Base-by-base conservation (phyloP, 768 basidiomycete genomes). In the Fibroporia radiculosa region DNA sequence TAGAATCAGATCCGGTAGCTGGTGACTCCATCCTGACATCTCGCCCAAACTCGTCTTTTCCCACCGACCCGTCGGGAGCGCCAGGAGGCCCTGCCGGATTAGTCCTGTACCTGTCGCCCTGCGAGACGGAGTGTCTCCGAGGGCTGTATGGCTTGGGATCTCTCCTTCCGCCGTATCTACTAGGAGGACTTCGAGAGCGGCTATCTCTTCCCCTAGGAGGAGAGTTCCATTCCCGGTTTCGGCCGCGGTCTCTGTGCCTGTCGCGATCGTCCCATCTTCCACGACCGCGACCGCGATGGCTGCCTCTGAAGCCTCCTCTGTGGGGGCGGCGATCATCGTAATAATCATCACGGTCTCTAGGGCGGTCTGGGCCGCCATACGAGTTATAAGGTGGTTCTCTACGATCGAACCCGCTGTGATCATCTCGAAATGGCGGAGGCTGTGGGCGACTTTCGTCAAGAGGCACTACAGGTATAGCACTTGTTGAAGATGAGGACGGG, bases 21-120 rank as follows among this genome's bases (percentile, higher is more conserved):
- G 48, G 74, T 68, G 84, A 79, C 32, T 66, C 63, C 27, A 74
- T 66, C 55, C 87, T 74, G 57, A 88, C 72, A 60, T 90, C 86
- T 55, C 88, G 80, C 53, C 88, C 87, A 64, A 91, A 91, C 63
- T 91, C 87, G 73, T 91, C 87, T 64, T 80, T 87, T 46, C 67
- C 79, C n/a, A 60, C 52, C n/a, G n/a, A n/a, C n/a, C n/a, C n/a
- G 42, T 58, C 58, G 39, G 57, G 65, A 41, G 51, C 51, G n/a
- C 16, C 27, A 37, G 41, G 25, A 41, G 29, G 29, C 43, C 3
- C 40, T 47, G 44, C 27, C 44, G 43, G 29, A 35, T 23, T 32
- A 48, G 6, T 37, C 48, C 19, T 10, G n/a, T 35, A 16, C 49
- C 51, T 51, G 59, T 42, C 55, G 56, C 19, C 45, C 24, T 27